Percentiles rank a stretch among this genome's conserved stretches.
These are phyloP conservation scores for Pichia sp. DNA, from an alignment of 1,139 yeast genomes.

Conservation along the genomic window DNA sequence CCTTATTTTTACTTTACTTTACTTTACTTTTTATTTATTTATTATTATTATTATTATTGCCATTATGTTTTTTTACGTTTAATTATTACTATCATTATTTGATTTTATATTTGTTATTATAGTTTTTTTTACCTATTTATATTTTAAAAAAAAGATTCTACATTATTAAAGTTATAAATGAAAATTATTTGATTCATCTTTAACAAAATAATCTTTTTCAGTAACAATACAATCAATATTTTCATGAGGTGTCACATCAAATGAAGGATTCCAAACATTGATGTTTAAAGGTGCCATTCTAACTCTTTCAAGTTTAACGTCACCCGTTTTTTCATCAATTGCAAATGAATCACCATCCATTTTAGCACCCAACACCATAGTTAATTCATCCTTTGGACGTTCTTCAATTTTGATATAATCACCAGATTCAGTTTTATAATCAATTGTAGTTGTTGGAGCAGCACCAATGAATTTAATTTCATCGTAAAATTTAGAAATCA, in stretches of 20 bases:
- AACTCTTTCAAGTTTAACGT: constrained; percentile 40
- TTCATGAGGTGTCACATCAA: constrained; percentile 83
- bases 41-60: not conserved
- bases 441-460: constrained; percentile 91
- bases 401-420: constrained; percentile 78
- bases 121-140: not conserved
- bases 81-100: not conserved
- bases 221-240: constrained; percentile 86
- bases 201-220: constrained; percentile 54
- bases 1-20: not conserved
- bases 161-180: constrained; percentile 27
- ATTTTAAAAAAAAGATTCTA: not conserved
- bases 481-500: constrained; percentile 47
- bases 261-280: constrained; percentile 92
- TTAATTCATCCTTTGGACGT: constrained; percentile 74
- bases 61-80: not conserved
- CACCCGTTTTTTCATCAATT: constrained; percentile 12
- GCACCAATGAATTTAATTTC: constrained; percentile 82
- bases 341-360: constrained; percentile 28
- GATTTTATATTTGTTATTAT: not conserved
- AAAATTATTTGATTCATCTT: constrained; percentile 42
- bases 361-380: constrained; percentile 65
- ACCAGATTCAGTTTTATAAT: constrained; percentile 58
- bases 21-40: not conserved
- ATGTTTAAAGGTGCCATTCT: constrained; percentile 84